Conservation (phyloP, 208 protist genomes). For the Endotrypanum monterogeii region DNA sequence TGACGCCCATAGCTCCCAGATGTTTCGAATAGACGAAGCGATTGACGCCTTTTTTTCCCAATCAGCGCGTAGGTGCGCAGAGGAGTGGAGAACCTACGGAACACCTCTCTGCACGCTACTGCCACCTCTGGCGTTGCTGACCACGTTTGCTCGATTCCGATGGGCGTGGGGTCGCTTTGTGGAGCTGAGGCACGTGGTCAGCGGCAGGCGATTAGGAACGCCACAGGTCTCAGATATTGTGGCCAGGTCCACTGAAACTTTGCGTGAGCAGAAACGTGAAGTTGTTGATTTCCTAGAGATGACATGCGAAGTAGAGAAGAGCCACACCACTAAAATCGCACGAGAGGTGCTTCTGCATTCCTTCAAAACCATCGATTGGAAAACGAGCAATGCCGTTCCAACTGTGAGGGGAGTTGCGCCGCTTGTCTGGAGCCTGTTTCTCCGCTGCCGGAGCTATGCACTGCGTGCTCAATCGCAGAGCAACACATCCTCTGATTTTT, state of each 20-base stretch:
- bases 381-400: constrained; percentile 17
- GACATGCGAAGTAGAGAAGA: constrained; percentile 7
- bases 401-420: constrained; percentile 18
- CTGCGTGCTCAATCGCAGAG: background rate
- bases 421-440: constrained; percentile 21
- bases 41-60: background rate
- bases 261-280: background rate
- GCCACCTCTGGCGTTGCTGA: constrained; percentile 7
- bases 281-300: background rate
- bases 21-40: background rate
- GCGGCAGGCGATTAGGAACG: background rate
- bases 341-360: constrained; percentile 28
- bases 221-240: background rate
- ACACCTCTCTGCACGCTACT: constrained; percentile 2
- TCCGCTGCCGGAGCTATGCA: constrained; percentile 24
- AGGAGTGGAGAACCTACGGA: constrained; percentile 7
- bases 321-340: constrained; percentile 13
- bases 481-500: background rate
- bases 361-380: constrained; percentile 23
- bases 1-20: background rate
- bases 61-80: background rate
- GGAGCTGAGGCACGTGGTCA: background rate
- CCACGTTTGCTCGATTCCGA: constrained; percentile 9
- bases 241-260: background rate
- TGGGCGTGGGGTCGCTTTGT: constrained; percentile 7